Conservation (phyloP, 768 basidiomycete genomes). For the Tremella yokohamensis region DNA sequence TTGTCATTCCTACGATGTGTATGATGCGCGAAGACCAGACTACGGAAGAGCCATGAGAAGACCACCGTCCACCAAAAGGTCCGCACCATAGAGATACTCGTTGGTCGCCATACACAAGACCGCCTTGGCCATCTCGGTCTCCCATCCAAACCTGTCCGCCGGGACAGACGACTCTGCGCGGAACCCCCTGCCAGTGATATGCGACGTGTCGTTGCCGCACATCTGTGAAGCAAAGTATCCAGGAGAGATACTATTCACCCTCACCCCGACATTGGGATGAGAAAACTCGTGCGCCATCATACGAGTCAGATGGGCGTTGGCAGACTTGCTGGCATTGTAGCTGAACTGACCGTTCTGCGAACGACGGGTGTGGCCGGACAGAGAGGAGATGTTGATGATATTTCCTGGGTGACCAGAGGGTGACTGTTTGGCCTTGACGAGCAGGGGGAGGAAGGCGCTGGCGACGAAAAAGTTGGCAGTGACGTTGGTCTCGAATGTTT, state of each 20-base stretch:
- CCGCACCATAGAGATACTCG: constrained; percentile 44
- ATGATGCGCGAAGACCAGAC: too few relatives aligned
- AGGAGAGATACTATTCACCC: constrained; percentile 40
- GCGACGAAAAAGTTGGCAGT: constrained; percentile 64
- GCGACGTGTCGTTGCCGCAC: constrained; percentile 2
- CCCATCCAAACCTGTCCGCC: constrained; percentile 7
- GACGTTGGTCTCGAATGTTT: constrained; percentile 33
- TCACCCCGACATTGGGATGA: constrained; percentile 29
- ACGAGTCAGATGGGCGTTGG: constrained; percentile 35
- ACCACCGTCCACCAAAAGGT: constrained; percentile 45
- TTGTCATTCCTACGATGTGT: too few relatives aligned
- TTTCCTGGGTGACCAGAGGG: constrained; percentile 44
- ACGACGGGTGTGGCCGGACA: constrained; percentile 54
- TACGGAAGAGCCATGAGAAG: constrained; percentile 3
- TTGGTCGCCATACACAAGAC: constrained; percentile 24
- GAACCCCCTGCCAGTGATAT: not conserved
- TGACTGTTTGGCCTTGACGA: constrained; percentile 65
- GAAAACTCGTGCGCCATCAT: constrained; percentile 44
- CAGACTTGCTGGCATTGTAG: constrained; percentile 53
- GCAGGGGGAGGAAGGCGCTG: constrained; percentile 72
- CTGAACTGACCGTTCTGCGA: constrained; percentile 54
- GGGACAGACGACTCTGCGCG: constrained; percentile 2
- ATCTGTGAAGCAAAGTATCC: constrained; percentile 45
- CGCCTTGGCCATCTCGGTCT: constrained; percentile 4
- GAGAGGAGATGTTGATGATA: constrained; percentile 55